phyloP scores from a whole-genome alignment of 179 eudicot genomes.

The Drosera spatulata region DNA sequence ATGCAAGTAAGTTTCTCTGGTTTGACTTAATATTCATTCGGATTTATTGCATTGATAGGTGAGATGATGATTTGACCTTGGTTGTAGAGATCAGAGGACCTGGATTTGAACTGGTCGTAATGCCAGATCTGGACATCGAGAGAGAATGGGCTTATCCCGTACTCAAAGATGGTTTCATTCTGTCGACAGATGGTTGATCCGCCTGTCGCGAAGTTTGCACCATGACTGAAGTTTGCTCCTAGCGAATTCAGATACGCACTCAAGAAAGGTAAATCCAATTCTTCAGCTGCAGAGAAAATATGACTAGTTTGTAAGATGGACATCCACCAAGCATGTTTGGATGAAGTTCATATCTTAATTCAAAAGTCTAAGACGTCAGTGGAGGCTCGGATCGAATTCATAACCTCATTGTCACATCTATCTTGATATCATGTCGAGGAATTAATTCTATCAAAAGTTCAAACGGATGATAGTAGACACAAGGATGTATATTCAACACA shows the following conservation, averaged over 20 bases:
- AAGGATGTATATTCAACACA: too few relatives aligned
- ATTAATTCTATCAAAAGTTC: too few relatives aligned
- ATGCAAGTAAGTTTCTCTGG: neutral
- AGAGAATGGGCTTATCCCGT: slow-evolving; percentile 64
- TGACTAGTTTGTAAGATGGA: too few relatives aligned
- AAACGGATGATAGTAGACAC: too few relatives aligned
- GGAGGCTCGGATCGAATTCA: too few relatives aligned
- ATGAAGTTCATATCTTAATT: too few relatives aligned
- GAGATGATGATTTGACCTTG: neutral
- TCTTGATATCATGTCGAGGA: too few relatives aligned
- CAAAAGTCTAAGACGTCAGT: too few relatives aligned
- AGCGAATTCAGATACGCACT: slow-evolving; percentile 31
- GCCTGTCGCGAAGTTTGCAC: slow-evolving; percentile 78
- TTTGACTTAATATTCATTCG: neutral
- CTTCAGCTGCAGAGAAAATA: slow-evolving; percentile 28
- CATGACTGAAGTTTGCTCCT: slow-evolving; percentile 58
- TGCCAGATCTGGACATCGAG: slow-evolving; percentile 56
- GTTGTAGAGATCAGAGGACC: slow-evolving; percentile 15
- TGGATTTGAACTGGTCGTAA: slow-evolving; percentile 33
- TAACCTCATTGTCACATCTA: too few relatives aligned
- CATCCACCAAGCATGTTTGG: too few relatives aligned
- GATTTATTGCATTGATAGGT: neutral
- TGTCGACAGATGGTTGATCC: slow-evolving; percentile 60
- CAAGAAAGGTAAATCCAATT: slow-evolving; percentile 26
- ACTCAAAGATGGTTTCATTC: slow-evolving; percentile 45